Conservation (phyloP, 2,329 filamentous ascomycete genomes). For the Penicillium sp. region DNA sequence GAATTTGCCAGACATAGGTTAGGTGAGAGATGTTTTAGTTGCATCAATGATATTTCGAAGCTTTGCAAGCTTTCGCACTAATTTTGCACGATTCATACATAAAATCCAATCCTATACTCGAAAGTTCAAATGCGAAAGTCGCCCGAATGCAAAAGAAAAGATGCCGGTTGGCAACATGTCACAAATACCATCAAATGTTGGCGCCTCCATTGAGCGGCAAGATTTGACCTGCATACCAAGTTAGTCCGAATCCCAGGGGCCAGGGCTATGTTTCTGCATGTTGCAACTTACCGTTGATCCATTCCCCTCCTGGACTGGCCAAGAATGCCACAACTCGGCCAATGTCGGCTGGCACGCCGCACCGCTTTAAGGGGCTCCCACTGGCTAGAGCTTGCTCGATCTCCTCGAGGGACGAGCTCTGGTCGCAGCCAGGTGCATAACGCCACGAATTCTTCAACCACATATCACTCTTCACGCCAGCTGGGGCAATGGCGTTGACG, state of each 20-base stretch:
- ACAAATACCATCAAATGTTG: constrained; percentile 17
- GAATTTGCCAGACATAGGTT: no score
- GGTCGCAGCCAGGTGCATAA: constrained; percentile 56
- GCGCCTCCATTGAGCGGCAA: constrained; percentile 25
- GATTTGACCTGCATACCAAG: constrained; percentile 20
- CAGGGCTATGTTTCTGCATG: neutral
- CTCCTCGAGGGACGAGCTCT: constrained; percentile 45
- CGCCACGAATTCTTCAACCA: constrained; percentile 69
- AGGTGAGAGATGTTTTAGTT: no score
- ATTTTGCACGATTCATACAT: neutral
- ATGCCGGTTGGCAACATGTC: neutral
- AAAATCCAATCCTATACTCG: no score
- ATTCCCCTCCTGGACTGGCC: constrained; percentile 60
- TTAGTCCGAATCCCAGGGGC: neutral
- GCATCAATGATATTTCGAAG: no score
- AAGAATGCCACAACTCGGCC: constrained; percentile 59
- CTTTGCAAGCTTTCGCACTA: neutral
- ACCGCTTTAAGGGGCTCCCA: constrained; percentile 60
- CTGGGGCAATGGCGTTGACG: constrained; percentile 27
- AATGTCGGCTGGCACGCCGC: constrained; percentile 60
- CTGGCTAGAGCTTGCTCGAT: constrained; percentile 58
- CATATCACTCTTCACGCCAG: constrained; percentile 58
- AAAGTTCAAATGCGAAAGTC: neutral
- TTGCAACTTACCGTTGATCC: constrained; percentile 61
- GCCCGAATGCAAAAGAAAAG: neutral